Conservation (phyloP, 192 early-diverging fungal genomes). For the Funneliformis mosseae region DNA sequence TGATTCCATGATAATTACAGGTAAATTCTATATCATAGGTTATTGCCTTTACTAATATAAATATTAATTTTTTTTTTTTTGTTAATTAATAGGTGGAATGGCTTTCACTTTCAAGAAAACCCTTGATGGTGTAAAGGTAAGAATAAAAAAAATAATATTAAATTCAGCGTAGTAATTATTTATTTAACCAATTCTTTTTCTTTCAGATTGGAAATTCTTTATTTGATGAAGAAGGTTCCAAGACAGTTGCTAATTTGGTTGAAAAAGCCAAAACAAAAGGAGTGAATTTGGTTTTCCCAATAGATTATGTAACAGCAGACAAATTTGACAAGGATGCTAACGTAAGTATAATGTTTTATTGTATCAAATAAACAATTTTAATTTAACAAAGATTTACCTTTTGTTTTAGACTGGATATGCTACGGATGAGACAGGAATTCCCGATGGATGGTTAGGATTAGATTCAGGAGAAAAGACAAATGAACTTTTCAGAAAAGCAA, state of each 20-base stretch:
- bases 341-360: conserved; percentile 6
- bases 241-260: conserved; percentile 79
- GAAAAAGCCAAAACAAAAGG: conserved; percentile 89
- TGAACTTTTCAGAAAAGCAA: conserved; percentile 66
- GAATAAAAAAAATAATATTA: neutral
- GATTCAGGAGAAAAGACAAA: conserved; percentile 87
- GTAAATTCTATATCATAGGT: neutral
- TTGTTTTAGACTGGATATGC: conserved; percentile 64
- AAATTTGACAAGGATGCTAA: conserved; percentile 84
- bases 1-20: conserved; percentile 69
- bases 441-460: conserved; percentile 89
- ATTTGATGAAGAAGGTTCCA: conserved; percentile 85
- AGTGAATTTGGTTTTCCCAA: conserved; percentile 88
- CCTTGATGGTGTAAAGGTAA: conserved; percentile 73
- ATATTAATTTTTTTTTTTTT: neutral
- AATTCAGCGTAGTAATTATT: neutral
- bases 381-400: neutral
- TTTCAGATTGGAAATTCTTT: conserved; percentile 86
- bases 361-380: neutral
- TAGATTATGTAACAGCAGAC: conserved; percentile 89
- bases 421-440: conserved; percentile 87
- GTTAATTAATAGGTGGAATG: conserved; percentile 85
- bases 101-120: conserved; percentile 98
- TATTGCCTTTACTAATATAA: neutral
- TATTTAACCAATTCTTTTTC: neutral